Evolutionary conservation across 306 rosid species (phyloP).

Genomic region (Malus domestica): ASM211411v1 NC_041799.1:9347501-9348000

Average conservation of each 20-base stretch:
- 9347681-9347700: not conserved
- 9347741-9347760: not conserved
- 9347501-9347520: no score
- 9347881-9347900: not conserved
- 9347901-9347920: not conserved
- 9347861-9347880: not conserved
- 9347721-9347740: not conserved
- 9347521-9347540: no score
- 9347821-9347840: no score
- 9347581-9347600: not conserved
- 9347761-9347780: not conserved
- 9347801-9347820: not conserved
- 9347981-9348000: no score
- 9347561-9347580: no score
- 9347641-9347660: not conserved
- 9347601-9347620: constrained; percentile 57
- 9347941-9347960: no score
- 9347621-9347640: constrained; percentile 11
- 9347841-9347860: no score
- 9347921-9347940: not conserved
- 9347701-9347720: not conserved
- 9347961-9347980: not conserved
- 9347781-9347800: not conserved
- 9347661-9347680: not conserved
- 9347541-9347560: no score